Conservation (phyloP, 1,284 basidiomycete species). For the Peniophora sp. region DNA sequence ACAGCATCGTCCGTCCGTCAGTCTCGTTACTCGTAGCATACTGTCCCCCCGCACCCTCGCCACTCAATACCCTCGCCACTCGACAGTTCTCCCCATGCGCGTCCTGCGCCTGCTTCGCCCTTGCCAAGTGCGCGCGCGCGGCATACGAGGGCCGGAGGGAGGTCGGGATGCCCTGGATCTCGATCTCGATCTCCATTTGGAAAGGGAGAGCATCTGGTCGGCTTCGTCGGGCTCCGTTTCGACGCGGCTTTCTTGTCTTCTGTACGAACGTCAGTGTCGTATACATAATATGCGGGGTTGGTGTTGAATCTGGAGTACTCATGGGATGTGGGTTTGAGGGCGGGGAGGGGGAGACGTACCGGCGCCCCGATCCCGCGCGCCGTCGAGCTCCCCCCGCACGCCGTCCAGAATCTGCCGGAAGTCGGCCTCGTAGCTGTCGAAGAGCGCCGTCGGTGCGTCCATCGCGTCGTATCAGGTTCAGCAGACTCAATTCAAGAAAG, state of each 20-base stretch:
- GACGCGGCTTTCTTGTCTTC: conserved; percentile 83
- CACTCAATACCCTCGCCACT: conserved; percentile 37
- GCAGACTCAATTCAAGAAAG: too few species aligned
- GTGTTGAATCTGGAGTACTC: too few species aligned
- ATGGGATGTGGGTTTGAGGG: too few species aligned
- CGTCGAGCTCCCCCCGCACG: conserved; percentile 63
- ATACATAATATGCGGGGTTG: not conserved
- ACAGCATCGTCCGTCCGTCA: too few species aligned
- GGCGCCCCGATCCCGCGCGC: conserved; percentile 44
- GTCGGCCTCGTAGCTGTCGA: conserved; percentile 78
- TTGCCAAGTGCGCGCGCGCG: conserved; percentile 62
- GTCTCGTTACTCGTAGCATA: too few species aligned
- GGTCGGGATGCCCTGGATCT: conserved; percentile 93
- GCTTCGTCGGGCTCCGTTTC: conserved; percentile 98
- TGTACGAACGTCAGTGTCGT: conserved; percentile 28
- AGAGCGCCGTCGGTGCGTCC: conserved; percentile 75
- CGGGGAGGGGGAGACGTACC: conserved; percentile 31
- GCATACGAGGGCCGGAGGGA: conserved; percentile 73
- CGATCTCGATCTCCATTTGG: conserved; percentile 99
- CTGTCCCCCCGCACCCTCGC: too few species aligned
- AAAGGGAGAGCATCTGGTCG: conserved; percentile 95
- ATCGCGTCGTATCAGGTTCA: conserved; percentile 37
- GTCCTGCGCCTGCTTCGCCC: conserved; percentile 74
- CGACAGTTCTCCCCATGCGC: conserved; percentile 51
- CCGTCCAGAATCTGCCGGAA: conserved; percentile 67